phyloP scores from a whole-genome alignment of 2,329 filamentous ascomycete species.

The Fusarium chaquense region DNA sequence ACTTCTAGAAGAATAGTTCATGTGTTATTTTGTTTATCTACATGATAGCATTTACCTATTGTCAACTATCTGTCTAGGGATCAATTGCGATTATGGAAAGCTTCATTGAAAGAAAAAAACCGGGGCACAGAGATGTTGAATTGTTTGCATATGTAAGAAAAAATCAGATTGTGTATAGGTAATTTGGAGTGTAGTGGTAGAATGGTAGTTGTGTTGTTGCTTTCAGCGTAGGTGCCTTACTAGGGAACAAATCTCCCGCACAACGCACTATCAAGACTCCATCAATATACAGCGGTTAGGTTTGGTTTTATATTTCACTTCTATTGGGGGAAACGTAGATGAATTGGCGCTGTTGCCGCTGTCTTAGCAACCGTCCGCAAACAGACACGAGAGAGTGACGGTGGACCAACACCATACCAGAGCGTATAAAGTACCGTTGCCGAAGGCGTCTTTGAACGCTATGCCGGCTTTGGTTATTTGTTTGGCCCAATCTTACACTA shows the following conservation, averaged over 20 bases:
- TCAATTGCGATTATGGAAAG: neutral
- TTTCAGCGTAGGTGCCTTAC: neutral
- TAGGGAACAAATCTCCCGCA: neutral
- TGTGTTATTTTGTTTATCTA: neutral
- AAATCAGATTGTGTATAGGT: neutral
- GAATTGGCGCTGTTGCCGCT: neutral
- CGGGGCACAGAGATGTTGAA: neutral
- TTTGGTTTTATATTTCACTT: neutral
- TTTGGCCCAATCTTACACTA: neutral
- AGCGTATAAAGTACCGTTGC: slow-evolving; percentile 3
- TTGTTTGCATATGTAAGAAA: neutral
- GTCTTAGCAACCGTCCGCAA: slow-evolving; percentile 9
- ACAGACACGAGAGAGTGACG: slow-evolving; percentile 3
- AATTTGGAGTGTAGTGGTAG: neutral
- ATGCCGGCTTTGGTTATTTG: slow-evolving; percentile 4
- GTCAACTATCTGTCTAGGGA: no score
- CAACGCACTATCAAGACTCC: neutral
- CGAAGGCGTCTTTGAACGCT: slow-evolving; percentile 6
- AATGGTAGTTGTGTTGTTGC: neutral
- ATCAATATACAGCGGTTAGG: neutral
- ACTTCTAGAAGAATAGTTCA: neutral
- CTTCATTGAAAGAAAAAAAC: no score
- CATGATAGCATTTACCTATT: neutral
- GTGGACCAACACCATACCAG: slow-evolving; percentile 12
- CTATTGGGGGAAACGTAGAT: neutral